These are phyloP conservation scores for Candida broadrunensis DNA, from an alignment of 805 yeast genomes.

Conservation along the genomic window DNA sequence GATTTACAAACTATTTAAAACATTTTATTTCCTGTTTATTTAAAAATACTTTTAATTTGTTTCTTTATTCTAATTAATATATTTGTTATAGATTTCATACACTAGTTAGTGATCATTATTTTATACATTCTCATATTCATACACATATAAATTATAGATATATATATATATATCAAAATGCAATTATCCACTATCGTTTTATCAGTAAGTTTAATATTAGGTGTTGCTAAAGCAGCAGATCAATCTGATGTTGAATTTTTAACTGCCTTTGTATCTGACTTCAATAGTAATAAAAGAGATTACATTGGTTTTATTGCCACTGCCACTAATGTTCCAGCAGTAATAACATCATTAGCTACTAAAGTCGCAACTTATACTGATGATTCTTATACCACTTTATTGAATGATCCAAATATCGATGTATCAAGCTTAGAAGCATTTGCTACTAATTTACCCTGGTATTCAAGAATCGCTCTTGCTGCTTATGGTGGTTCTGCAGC, in stretches of 20 bases:
- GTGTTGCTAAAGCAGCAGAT: constrained; percentile 14
- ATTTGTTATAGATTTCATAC: too few relatives aligned
- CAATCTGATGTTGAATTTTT: constrained; percentile 24
- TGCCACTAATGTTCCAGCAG: constrained; percentile 23
- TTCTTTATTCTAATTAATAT: too few relatives aligned
- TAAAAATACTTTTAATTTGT: too few relatives aligned
- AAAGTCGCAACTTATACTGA: constrained; percentile 30
- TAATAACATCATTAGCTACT: constrained; percentile 24
- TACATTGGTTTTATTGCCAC: constrained; percentile 26
- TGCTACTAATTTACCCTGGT: constrained; percentile 41
- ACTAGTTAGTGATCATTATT: too few relatives aligned
- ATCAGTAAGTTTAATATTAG: constrained; percentile 12
- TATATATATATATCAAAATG: too few relatives aligned
- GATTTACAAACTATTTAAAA: too few relatives aligned
- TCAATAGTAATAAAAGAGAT: constrained; percentile 17
- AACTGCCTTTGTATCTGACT: constrained; percentile 36
- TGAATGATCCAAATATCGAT: constrained; percentile 22
- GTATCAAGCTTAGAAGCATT: constrained; percentile 21
- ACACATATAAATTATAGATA: too few relatives aligned
- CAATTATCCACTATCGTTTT: constrained; percentile 12
- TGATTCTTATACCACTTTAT: constrained; percentile 35
- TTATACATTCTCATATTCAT: too few relatives aligned
- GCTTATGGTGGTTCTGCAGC: constrained; percentile 8
- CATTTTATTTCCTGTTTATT: too few relatives aligned
- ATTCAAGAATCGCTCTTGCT: constrained; percentile 19